A percentile compares a stretch with the other conserved stretches of the same genome.
Evolutionary conservation across 1,139 yeast species (phyloP).

Genomic region (Yamadazyma oceani): DNA sequence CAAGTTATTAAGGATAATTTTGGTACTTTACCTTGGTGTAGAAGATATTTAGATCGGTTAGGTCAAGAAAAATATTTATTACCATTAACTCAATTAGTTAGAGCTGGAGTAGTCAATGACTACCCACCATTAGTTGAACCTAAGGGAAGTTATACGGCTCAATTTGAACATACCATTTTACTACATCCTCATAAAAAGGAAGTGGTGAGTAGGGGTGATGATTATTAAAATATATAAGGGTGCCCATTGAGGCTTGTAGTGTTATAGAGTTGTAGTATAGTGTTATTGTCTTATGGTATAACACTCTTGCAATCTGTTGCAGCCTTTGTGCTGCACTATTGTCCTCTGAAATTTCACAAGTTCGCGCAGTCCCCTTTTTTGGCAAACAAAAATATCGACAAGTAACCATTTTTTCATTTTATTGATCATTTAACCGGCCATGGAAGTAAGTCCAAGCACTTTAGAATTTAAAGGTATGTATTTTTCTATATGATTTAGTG

Average conservation of each 20-base stretch:
- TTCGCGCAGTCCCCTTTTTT: background rate
- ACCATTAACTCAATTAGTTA: conserved; percentile 85
- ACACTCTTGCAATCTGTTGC: no score
- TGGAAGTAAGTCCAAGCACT: conserved; percentile 61
- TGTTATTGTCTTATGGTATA: no score
- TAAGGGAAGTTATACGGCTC: conserved; percentile 91
- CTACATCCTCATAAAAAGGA: conserved; percentile 91
- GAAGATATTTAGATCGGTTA: conserved; percentile 86
- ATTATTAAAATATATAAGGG: conserved; percentile 48
- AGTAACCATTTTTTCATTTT: conserved; percentile 12
- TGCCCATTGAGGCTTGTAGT: background rate
- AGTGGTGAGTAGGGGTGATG: conserved; percentile 93
- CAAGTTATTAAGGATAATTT: conserved; percentile 73
- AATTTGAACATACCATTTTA: conserved; percentile 89
- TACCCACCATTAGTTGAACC: conserved; percentile 95
- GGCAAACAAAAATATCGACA: background rate
- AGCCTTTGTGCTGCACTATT: background rate
- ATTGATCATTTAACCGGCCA: conserved; percentile 16
- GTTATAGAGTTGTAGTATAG: no score
- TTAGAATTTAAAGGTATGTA: conserved; percentile 78
- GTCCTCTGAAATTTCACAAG: background rate
- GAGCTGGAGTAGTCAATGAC: conserved; percentile 83
- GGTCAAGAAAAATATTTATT: conserved; percentile 91
- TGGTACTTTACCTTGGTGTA: conserved; percentile 95
- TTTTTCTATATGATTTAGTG: no score